A percentile compares a stretch with the other conserved stretches of the same genome.
These are phyloP conservation scores for sorghum (Sorghum bicolor) DNA, from an alignment of 176 grass and related monocot genomes.

Conservation along the genomic window Sorghum_bicolor_NCBIv3 NC_012876.2:12108001-12108500, in stretches of 20 bases:
- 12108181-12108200: constrained; percentile 90
- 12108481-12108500: background rate
- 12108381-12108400: background rate
- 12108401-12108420: background rate
- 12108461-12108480: background rate
- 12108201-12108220: constrained; percentile 84
- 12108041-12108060: constrained; percentile 10
- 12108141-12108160: constrained; percentile 42
- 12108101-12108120: constrained; percentile 13
- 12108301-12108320: constrained; percentile 92
- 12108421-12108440: background rate
- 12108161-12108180: constrained; percentile 87
- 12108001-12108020: constrained; percentile 92
- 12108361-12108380: background rate
- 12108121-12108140: background rate
- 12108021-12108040: constrained; percentile 7
- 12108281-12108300: constrained; percentile 95
- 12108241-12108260: constrained; percentile 95
- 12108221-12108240: constrained; percentile 86
- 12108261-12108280: constrained; percentile 91
- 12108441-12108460: background rate
- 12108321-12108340: constrained; percentile 5
- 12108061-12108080: constrained; percentile 2
- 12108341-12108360: constrained; percentile 1
- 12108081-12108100: constrained; percentile 16